Conservation (phyloP, 768 basidiomycete genomes). For the Phylloporus sp. region DNA sequence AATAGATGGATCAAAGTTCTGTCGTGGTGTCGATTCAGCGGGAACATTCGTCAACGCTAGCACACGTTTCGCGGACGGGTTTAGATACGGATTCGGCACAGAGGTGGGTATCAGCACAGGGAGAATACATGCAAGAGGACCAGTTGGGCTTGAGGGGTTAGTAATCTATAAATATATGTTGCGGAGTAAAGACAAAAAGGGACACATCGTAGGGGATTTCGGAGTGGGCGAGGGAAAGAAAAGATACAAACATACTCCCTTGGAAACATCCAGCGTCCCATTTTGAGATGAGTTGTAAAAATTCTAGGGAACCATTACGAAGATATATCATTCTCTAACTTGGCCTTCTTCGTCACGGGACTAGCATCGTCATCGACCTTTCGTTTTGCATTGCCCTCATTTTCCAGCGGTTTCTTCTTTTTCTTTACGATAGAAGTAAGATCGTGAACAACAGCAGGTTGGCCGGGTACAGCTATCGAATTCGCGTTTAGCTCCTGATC, state of each 20-base stretch:
- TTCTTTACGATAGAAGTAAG: slow-evolving; percentile 82
- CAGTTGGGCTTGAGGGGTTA: slow-evolving; percentile 90
- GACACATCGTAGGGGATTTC: slow-evolving; percentile 87
- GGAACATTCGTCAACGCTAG: slow-evolving; percentile 94
- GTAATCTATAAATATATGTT: slow-evolving; percentile 97
- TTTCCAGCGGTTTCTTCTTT: slow-evolving; percentile 60
- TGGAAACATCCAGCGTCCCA: slow-evolving; percentile 18
- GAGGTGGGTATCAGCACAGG: slow-evolving; percentile 98
- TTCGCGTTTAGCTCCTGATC: slow-evolving; percentile 63
- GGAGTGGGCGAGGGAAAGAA: slow-evolving; percentile 67
- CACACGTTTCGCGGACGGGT: slow-evolving; percentile 95
- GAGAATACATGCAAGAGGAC: slow-evolving; percentile 93
- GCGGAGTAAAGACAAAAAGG: slow-evolving; percentile 64
- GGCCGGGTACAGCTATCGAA: slow-evolving; percentile 31
- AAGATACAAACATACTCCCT: slow-evolving; percentile 60
- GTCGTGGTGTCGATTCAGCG: slow-evolving; percentile 84
- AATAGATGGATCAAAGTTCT: slow-evolving; percentile 68
- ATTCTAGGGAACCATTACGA: slow-evolving; percentile 14
- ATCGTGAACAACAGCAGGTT: slow-evolving; percentile 62
- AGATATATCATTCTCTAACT: slow-evolving; percentile 40
- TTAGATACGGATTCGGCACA: slow-evolving; percentile 94
- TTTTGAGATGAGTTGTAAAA: slow-evolving; percentile 16
- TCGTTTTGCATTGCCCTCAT: slow-evolving; percentile 49
- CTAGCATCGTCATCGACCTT: slow-evolving; percentile 63
- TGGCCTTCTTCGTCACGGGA: slow-evolving; percentile 57